phyloP scores from a whole-genome alignment of 495 filamentous ascomycete genomes.

The Paragyromitra xinjiangensis region DNA sequence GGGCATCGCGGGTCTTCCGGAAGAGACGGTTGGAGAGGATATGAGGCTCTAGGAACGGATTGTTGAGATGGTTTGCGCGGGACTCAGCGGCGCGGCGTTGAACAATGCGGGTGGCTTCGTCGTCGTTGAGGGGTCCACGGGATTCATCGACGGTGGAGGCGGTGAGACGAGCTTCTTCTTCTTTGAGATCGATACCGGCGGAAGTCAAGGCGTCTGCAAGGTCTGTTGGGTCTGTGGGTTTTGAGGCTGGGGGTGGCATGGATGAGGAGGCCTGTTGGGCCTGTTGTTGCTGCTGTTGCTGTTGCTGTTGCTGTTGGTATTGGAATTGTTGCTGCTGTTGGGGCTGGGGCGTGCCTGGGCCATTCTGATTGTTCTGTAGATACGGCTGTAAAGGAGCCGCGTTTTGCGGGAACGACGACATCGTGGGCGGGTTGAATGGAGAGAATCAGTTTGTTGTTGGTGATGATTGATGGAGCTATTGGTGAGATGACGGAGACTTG shows the following conservation, averaged over 20 bases:
- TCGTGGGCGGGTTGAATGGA: neutral
- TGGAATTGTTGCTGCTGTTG: conserved; percentile 48
- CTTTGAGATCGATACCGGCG: conserved; percentile 57
- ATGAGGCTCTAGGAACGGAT: conserved; percentile 52
- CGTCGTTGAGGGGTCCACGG: conserved; percentile 34
- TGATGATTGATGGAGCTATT: neutral
- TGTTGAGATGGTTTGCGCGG: conserved; percentile 51
- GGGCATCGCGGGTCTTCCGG: conserved; percentile 50
- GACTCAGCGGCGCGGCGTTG: conserved; percentile 49
- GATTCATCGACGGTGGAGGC: conserved; percentile 37
- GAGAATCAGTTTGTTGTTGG: neutral
- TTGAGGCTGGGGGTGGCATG: conserved; percentile 56
- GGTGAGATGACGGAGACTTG: conserved; percentile 2
- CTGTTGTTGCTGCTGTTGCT: conserved; percentile 40
- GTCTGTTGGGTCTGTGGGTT: conserved; percentile 57
- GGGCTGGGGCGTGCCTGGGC: conserved; percentile 14
- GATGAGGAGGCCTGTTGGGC: conserved; percentile 48
- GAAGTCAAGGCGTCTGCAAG: conserved; percentile 58
- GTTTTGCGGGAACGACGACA: conserved; percentile 41
- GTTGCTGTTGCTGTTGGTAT: conserved; percentile 49
- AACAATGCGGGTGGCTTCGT: conserved; percentile 47
- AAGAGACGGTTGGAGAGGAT: conserved; percentile 49
- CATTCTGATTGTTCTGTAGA: conserved; percentile 30
- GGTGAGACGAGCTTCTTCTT: conserved; percentile 57
- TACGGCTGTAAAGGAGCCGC: conserved; percentile 37